Conservation (phyloP, 1,284 basidiomycete species). For the Boletus smithii region DNA sequence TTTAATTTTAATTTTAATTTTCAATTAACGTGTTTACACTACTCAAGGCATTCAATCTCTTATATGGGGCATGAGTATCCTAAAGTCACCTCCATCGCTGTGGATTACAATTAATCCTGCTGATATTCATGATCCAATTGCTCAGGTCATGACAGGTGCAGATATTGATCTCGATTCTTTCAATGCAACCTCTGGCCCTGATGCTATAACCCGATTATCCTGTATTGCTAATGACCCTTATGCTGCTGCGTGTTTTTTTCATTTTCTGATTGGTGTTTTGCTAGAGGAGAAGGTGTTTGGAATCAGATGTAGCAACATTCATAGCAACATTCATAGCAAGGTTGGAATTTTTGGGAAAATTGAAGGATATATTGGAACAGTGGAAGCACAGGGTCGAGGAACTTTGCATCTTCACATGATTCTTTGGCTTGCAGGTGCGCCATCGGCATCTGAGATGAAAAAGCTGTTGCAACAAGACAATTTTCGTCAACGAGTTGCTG, state of each 20-base stretch:
- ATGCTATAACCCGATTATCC: background rate
- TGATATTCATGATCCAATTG: background rate
- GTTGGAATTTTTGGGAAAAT: background rate
- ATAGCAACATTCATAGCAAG: background rate
- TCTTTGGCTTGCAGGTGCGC: background rate
- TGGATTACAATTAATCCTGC: background rate
- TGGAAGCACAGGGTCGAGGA: background rate
- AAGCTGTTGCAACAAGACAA: background rate
- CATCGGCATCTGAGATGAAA: background rate
- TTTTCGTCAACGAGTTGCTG: background rate
- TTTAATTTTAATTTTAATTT: no score
- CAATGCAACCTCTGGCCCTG: background rate
- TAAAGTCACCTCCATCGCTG: background rate
- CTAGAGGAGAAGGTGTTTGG: background rate
- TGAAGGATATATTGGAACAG: background rate
- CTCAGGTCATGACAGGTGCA: background rate
- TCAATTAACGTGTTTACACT: no score
- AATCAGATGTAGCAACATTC: background rate
- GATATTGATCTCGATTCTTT: background rate
- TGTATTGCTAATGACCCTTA: background rate
- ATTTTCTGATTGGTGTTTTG: background rate
- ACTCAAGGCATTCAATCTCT: no score
- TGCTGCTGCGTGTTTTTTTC: background rate
- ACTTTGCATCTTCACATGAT: background rate
- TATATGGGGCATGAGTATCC: no score